Conservation (phyloP, 2,329 filamentous ascomycete species). For the Pseudocercospora macadamiae region DNA sequence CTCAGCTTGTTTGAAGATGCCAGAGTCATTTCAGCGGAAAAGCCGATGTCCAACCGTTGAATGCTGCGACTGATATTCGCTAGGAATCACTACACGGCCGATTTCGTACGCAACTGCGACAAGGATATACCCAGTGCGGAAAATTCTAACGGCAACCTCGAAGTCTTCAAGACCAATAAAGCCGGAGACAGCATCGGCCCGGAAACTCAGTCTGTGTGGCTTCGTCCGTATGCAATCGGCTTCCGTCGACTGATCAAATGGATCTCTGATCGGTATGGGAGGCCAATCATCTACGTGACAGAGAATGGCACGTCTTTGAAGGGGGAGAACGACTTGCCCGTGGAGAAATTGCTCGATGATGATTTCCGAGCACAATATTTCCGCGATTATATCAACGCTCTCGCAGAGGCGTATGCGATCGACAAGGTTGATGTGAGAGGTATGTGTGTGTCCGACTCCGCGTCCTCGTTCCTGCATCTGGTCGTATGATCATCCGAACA, state of each 20-base stretch:
- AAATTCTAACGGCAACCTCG: constrained; percentile 76
- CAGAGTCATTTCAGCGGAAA: background rate
- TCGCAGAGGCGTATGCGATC: constrained; percentile 70
- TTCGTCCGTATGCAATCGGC: constrained; percentile 73
- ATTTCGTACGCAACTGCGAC: constrained; percentile 75
- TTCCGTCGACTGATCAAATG: constrained; percentile 78
- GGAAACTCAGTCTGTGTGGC: constrained; percentile 81
- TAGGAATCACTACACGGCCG: constrained; percentile 82
- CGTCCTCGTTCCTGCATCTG: constrained; percentile 12
- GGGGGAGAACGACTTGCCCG: constrained; percentile 75
- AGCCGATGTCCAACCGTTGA: constrained; percentile 9
- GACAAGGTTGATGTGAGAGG: constrained; percentile 79
- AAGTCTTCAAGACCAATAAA: constrained; percentile 70
- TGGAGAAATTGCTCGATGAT: constrained; percentile 74
- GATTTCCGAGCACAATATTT: constrained; percentile 83
- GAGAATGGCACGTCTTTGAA: constrained; percentile 87
- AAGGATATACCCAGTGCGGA: constrained; percentile 58
- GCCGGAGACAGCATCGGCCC: constrained; percentile 73
- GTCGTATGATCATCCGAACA: constrained; percentile 5
- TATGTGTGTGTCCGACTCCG: constrained; percentile 43
- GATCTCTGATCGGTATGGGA: constrained; percentile 75
- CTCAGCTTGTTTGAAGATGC: constrained; percentile 7
- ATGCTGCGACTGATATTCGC: constrained; percentile 10
- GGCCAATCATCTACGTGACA: constrained; percentile 81
- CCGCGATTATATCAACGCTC: constrained; percentile 72